These are phyloP conservation scores for Orbilia ellipsospora DNA, from an alignment of 2,329 filamentous ascomycete genomes.

Conservation along the genomic window DNA sequence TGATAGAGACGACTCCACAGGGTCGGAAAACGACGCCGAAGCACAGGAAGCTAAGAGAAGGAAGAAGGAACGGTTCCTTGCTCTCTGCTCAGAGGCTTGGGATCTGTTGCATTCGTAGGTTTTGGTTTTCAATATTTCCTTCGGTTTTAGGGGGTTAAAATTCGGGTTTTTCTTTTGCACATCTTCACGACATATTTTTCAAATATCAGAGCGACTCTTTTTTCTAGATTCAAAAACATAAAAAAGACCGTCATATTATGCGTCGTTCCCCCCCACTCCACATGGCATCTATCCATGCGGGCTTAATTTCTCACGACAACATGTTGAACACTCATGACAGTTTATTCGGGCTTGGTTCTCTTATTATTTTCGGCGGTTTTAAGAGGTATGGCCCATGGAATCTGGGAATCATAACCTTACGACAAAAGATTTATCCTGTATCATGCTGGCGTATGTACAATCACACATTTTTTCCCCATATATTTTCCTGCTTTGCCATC, in stretches of 20 bases:
- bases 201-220: constrained; percentile 27
- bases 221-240: constrained; percentile 22
- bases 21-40: constrained; percentile 56
- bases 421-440: constrained; percentile 55
- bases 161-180: constrained; percentile 17
- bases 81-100: constrained; percentile 89
- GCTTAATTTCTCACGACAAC: constrained; percentile 25
- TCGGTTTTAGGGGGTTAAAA: constrained; percentile 36
- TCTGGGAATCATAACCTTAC: constrained; percentile 33
- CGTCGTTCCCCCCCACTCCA: constrained; percentile 8
- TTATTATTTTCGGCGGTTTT: constrained; percentile 44
- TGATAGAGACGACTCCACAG: constrained; percentile 79
- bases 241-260: constrained; percentile 26
- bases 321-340: constrained; percentile 34
- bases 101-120: constrained; percentile 86
- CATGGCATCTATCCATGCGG: constrained; percentile 9
- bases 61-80: constrained; percentile 93
- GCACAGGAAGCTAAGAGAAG: constrained; percentile 81
- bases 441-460: constrained; percentile 56
- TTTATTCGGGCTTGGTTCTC: constrained; percentile 40
- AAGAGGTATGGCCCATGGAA: constrained; percentile 32
- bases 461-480: constrained; percentile 42
- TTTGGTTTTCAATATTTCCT: constrained; percentile 18
- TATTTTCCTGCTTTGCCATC: constrained; percentile 46
- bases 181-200: constrained; percentile 17